Conservation (phyloP, 371 early-diverging fungal genomes). For the Apophysomyces variabilis region DNA sequence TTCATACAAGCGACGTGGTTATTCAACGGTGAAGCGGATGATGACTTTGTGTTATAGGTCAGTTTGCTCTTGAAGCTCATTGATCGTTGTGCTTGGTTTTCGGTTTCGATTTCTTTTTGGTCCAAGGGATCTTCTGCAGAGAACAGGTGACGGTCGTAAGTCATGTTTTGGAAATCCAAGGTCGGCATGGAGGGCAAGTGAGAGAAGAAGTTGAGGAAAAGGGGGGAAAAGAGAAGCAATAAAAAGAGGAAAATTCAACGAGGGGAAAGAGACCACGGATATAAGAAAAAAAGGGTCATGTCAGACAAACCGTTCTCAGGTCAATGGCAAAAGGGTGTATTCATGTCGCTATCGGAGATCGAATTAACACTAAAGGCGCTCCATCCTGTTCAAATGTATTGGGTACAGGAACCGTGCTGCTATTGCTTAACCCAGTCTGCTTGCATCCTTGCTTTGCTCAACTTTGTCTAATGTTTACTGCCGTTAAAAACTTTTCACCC, state of each 20-base stretch:
- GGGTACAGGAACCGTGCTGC: too few species aligned
- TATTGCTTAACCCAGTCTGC: too few species aligned
- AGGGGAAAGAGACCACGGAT: not conserved
- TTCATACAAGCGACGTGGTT: not conserved
- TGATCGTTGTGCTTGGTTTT: conserved; percentile 6
- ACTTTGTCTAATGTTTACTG: too few species aligned
- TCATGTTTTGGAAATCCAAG: conserved; percentile 8
- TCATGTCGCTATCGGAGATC: too few species aligned
- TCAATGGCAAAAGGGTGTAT: not conserved
- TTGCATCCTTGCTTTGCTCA: too few species aligned
- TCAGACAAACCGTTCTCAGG: not conserved
- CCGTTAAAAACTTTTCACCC: too few species aligned
- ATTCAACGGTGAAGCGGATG: conserved; percentile 4
- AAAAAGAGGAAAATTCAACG: not conserved
- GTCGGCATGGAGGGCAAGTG: conserved; percentile 5
- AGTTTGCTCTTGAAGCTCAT: not conserved
- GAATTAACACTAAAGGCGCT: too few species aligned
- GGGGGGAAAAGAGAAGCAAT: not conserved
- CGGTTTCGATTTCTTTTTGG: not conserved
- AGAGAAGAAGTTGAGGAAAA: not conserved
- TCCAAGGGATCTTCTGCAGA: conserved; percentile 1
- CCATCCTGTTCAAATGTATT: too few species aligned
- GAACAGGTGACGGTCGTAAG: not conserved
- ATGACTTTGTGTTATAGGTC: not conserved
- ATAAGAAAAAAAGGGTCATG: not conserved